Percentiles rank a stretch among this genome's conserved stretches.
Conservation (phyloP, 768 basidiomycete species). For the Mycena filopes region DNA sequence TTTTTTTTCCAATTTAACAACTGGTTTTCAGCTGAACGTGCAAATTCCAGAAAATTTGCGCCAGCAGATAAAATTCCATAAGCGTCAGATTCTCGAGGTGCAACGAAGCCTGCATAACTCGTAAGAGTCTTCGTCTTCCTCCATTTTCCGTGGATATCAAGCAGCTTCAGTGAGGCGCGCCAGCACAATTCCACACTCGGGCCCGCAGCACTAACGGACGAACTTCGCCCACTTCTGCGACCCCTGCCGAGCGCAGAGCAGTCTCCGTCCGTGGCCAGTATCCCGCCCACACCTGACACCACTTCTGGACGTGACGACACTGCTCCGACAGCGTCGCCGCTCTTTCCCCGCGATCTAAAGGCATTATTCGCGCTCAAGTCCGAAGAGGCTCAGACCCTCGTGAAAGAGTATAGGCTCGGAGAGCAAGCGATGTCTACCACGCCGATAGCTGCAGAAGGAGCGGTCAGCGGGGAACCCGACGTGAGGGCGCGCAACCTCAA, state of each 20-base stretch:
- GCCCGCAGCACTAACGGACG: conserved; percentile 50
- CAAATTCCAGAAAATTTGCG: conserved; percentile 57
- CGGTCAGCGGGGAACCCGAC: conserved; percentile 25
- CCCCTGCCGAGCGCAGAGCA: conserved; percentile 60
- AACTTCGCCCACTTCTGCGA: conserved; percentile 61
- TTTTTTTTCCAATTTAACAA: not conserved
- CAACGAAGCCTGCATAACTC: conserved; percentile 58
- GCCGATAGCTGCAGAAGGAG: conserved; percentile 17
- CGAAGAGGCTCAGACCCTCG: conserved; percentile 51
- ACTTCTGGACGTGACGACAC: conserved; percentile 29
- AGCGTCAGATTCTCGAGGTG: conserved; percentile 55
- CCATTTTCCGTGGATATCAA: not conserved
- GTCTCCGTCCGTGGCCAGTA: conserved; percentile 48
- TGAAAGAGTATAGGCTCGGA: conserved; percentile 57
- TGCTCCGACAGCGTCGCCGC: conserved; percentile 52
- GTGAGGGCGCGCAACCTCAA: conserved; percentile 52
- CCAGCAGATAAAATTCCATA: conserved; percentile 51
- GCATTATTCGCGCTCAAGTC: conserved; percentile 55
- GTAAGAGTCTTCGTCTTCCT: conserved; percentile 44
- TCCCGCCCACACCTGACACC: conserved; percentile 33
- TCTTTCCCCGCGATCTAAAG: conserved; percentile 60
- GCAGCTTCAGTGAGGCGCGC: conserved; percentile 55
- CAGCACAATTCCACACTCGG: conserved; percentile 52
- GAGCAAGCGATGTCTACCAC: conserved; percentile 36
- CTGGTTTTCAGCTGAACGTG: conserved; percentile 46